Evolutionary conservation across 495 filamentous ascomycete genomes (phyloP), one percentile per base, ranked within the genome.

Genomic region (Penicillium egyptiacum): DNA sequence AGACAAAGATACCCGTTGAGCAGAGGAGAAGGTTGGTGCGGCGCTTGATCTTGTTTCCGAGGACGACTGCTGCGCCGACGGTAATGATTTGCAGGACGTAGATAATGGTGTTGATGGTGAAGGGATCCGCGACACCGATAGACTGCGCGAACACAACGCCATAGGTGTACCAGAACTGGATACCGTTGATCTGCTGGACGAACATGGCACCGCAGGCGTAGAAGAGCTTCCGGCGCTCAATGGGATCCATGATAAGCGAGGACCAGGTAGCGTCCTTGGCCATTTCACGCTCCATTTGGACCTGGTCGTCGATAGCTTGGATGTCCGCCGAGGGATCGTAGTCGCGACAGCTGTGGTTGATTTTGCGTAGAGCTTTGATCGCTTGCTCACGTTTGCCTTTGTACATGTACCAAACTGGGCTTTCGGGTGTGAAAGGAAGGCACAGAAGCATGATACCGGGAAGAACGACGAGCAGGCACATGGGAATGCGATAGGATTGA

Each of bases 171-270:
- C 61, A 75, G 54, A 72, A 76, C n/a, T 63, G 61, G 45, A 75
- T 76, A 22, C 73, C 72, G 55, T 63, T 66, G 56, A 76, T 72
- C 50, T 76, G 73, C 47, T 75, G 72, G 3, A 63, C 70, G 52
- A 66, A 66, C 66, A 76, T 67, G 43, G 58, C 69, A 25, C 73
- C 72, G 31, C 54, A 61, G 12, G 68, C 57, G 41, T 59, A 76
- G 33, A 74, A 56, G 14, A 75, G 56, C 55, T 76, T 76, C 12
- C 63, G 61, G 33, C 73, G 69, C 51, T 75, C 70, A 39, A 75
- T 49, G 12, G 70, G 67, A 28, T 75, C 70, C 0, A 42, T 44
- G 54, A 76, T 3, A 10, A 76, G 60, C 0, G 64, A 60, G 1
- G 10, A 22, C 73, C 73, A 76, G 17, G 61, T 61, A 2, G 70